Evolutionary conservation across 345 rosid species (phyloP).

Genomic region (Luvunga scandens): DNA sequence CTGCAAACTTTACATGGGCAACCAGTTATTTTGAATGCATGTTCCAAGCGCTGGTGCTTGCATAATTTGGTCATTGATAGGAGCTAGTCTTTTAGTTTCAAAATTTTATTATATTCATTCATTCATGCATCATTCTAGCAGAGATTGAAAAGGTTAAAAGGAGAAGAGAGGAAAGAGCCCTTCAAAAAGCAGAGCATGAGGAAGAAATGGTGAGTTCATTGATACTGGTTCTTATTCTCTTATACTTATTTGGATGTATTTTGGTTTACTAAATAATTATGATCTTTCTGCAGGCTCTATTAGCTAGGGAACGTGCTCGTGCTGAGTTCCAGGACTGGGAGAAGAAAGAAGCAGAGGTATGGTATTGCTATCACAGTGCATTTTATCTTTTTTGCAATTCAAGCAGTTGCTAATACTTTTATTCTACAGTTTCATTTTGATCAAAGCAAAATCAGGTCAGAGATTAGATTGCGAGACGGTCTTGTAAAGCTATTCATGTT

Average conservation of each 20-base stretch:
- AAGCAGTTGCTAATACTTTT: conserved; percentile 17
- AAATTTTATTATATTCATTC: too few relatives aligned
- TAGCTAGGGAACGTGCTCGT: conserved; percentile 94
- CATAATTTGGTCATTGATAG: too few relatives aligned
- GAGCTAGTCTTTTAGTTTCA: too few relatives aligned
- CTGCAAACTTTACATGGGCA: too few relatives aligned
- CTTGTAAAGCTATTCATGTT: conserved; percentile 77
- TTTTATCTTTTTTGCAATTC: background rate
- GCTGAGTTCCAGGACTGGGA: conserved; percentile 99
- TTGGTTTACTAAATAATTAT: background rate
- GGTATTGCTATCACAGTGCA: background rate
- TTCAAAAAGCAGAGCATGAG: conserved; percentile 85
- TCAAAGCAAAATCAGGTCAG: conserved; percentile 93
- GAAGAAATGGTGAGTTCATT: conserved; percentile 76
- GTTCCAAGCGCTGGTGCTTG: too few relatives aligned
- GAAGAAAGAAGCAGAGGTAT: conserved; percentile 94
- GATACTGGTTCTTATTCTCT: background rate
- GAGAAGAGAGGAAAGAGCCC: conserved; percentile 96
- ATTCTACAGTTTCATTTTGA: conserved; percentile 82
- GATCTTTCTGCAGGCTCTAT: conserved; percentile 54
- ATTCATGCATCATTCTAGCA: too few relatives aligned
- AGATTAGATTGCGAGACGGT: conserved; percentile 82
- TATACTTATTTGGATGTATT: background rate
- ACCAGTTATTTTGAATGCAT: too few relatives aligned
- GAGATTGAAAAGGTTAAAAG: too few relatives aligned